Evolutionary conservation across 805 yeast genomes (phyloP).

Genomic region (Starmerella ratchasimensis): DNA sequence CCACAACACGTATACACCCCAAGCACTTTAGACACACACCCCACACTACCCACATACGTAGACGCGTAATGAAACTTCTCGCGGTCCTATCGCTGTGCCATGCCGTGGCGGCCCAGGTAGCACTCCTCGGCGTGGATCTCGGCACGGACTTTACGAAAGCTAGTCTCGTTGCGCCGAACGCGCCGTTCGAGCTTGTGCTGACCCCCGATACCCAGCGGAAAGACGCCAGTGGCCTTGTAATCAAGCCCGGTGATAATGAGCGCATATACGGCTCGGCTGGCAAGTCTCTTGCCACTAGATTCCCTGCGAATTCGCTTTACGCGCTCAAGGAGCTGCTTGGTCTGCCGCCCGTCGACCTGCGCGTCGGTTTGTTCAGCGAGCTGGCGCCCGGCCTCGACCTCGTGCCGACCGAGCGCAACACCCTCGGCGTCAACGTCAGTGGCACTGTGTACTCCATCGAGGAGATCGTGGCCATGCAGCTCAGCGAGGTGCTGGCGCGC

Average conservation of each 20-base stretch:
- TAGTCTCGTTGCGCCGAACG: slow-evolving; percentile 77
- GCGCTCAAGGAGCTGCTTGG: slow-evolving; percentile 66
- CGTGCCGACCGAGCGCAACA: slow-evolving; percentile 33
- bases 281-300: slow-evolving; percentile 51
- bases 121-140: slow-evolving; percentile 75
- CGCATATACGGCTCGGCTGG: slow-evolving; percentile 72
- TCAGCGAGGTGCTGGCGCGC: slow-evolving; percentile 49
- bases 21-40: too few species aligned
- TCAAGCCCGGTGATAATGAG: slow-evolving; percentile 32
- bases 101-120: slow-evolving; percentile 30
- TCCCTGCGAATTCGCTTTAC: slow-evolving; percentile 55
- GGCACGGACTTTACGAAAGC: slow-evolving; percentile 85
- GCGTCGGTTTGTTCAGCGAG: slow-evolving; percentile 34
- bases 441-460: slow-evolving; percentile 46
- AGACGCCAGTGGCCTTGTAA: slow-evolving; percentile 65
- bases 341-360: slow-evolving; percentile 31
- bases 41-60: too few species aligned
- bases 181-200: slow-evolving; percentile 73
- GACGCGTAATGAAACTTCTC: too few species aligned
- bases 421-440: slow-evolving; percentile 44
- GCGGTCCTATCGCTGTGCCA: too few species aligned
- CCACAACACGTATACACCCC: too few species aligned
- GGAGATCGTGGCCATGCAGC: slow-evolving; percentile 73
- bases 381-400: slow-evolving; percentile 49
- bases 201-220: slow-evolving; percentile 88